These are phyloP conservation scores for Aspergillus piperis DNA, from an alignment of 2,329 filamentous ascomycete genomes.

Conservation along the genomic window DNA sequence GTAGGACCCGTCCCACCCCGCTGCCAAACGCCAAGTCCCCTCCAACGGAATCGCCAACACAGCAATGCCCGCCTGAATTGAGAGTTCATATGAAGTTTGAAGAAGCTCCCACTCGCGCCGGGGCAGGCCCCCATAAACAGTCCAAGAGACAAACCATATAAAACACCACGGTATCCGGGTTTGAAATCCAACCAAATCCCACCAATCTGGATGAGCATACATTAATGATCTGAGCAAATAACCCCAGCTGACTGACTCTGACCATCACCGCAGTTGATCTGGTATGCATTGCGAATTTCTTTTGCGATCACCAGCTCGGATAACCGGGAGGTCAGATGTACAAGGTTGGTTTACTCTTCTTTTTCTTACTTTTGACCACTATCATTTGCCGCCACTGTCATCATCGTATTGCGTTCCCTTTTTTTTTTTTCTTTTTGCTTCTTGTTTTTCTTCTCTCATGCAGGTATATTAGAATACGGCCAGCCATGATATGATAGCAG, in stretches of 20 bases:
- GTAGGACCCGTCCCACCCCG: constrained; percentile 32
- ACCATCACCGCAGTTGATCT: constrained; percentile 24
- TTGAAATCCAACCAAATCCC: not conserved
- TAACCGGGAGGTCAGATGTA: constrained; percentile 24
- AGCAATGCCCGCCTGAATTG: constrained; percentile 37
- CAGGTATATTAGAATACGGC: constrained; percentile 2
- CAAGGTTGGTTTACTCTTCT: constrained; percentile 40
- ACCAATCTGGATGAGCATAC: constrained; percentile 16
- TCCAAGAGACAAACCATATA: constrained; percentile 14
- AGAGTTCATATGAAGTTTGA: not conserved
- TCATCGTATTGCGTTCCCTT: constrained; percentile 2
- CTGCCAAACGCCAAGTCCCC: constrained; percentile 38
- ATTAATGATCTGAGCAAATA: constrained; percentile 18
- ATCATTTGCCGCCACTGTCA: too few relatives aligned
- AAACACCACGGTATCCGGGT: constrained; percentile 5
- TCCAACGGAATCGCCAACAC: constrained; percentile 31
- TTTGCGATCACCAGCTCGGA: constrained; percentile 5
- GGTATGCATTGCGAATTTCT: not conserved
- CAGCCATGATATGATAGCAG: constrained; percentile 9
- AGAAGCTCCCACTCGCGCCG: constrained; percentile 22
- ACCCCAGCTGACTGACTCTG: constrained; percentile 30
- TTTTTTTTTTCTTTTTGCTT: constrained; percentile 4
- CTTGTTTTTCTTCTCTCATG: too few relatives aligned
- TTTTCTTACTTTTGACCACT: not conserved
- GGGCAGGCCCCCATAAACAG: constrained; percentile 33